phyloP scores from a whole-genome alignment of 2,329 filamentous ascomycete genomes.

The Zarea fungicola region DNA sequence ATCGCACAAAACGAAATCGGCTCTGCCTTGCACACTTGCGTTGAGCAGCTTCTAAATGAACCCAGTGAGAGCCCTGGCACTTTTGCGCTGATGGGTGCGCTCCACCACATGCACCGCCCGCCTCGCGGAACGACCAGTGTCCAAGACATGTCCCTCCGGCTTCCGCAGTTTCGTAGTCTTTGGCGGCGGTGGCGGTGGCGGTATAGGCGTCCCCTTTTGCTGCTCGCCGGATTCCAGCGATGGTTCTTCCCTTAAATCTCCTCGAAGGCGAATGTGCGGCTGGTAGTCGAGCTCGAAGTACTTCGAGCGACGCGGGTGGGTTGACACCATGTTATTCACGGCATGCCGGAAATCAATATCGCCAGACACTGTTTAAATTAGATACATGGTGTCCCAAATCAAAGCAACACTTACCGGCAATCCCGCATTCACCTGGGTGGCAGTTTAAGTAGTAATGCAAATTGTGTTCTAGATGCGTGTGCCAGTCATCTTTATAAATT shows the following conservation, averaged over 20 bases:
- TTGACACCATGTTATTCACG: background rate
- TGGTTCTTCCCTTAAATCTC: background rate
- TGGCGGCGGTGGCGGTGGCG: too few relatives aligned
- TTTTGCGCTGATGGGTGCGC: too few relatives aligned
- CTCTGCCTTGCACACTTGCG: too few relatives aligned
- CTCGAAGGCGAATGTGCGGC: background rate
- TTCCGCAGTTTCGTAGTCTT: too few relatives aligned
- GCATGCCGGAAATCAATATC: background rate
- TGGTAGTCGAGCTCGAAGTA: conserved; percentile 1
- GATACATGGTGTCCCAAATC: background rate
- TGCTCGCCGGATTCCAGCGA: too few relatives aligned
- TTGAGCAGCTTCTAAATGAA: too few relatives aligned
- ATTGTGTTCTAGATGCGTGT: background rate
- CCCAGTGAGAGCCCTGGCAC: background rate
- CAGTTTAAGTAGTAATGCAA: background rate
- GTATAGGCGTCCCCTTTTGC: background rate
- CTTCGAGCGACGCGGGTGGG: background rate
- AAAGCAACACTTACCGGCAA: background rate
- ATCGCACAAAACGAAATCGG: too few relatives aligned
- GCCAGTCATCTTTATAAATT: background rate
- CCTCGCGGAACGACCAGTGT: too few relatives aligned
- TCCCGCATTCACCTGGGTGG: background rate
- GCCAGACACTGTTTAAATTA: background rate
- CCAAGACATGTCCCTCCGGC: too few relatives aligned
- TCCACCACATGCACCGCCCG: too few relatives aligned